Evolutionary conservation across 2,329 filamentous ascomycete species (phyloP), one percentile per base, ranked within the genome.

Genomic region (Sporothrix mexicana): DNA sequence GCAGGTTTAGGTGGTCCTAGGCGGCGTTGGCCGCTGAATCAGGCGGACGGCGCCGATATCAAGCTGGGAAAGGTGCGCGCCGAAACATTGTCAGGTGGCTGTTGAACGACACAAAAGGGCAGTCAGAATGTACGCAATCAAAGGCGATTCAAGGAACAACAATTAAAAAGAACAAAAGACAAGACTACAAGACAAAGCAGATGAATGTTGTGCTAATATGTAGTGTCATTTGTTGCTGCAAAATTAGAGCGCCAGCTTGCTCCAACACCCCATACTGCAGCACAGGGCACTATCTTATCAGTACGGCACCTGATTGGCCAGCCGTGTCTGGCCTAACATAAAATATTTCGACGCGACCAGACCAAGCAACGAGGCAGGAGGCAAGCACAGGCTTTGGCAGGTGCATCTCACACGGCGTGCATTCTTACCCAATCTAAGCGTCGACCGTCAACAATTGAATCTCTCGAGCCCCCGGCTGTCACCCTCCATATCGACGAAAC

Each of bases 281-380:
- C 30, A 51, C 15, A 45, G 43, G 20, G n/a, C 47, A 17, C 36
- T 72, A 73, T 73, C 74, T 75, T 74, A 75, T 75, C 75, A 53
- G 23, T 25, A 41, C 64, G 70, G 10, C 20, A 36, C 57, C 41
- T 72, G 49, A 76, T 76, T 76, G 75, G 75, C 71, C 53, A 51
- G n/a, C 1, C 8, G 36, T 13, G 47, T 59, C 25, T 66, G 13
- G n/a, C 53, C 67, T 36, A 57, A 62, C 70, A 69, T 73, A 72
- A 76, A 73, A 69, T 74, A 69, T 75, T 74, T 74, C 71, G 25
- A 73, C 73, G 72, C 62, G 62, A 70, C 69, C 20, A 43, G 30
- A 36, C 30, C 3, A 36, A 36, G 30, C 30, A 36, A 36, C 30
- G 30, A 36, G 30, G 30, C 30, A 51, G 53, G 64, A 59, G 68